Evolutionary conservation across 75 land plant genomes (phyloP).

Genomic region (Sequoiadendron giganteum): DNA sequence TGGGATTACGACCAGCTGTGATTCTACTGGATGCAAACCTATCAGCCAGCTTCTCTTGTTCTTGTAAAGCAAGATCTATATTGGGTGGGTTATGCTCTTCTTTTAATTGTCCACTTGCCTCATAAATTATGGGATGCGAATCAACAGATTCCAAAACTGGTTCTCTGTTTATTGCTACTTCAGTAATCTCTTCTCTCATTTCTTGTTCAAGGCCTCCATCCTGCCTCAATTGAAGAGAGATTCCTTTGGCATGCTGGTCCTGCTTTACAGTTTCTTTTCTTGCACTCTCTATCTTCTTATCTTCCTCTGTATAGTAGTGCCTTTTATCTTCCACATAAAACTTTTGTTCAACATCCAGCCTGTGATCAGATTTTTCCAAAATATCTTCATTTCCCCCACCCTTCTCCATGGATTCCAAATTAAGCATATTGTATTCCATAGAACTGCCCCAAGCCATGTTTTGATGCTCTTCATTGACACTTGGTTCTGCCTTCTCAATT

Average conservation of each 20-base stretch:
- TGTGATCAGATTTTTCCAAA: neutral
- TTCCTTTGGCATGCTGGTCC: neutral
- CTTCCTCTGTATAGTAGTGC: constrained; percentile 2
- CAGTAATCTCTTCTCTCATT: neutral
- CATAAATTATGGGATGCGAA: neutral
- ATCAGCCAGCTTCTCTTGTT: constrained; percentile 3
- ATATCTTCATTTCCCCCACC: neutral
- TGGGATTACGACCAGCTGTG: neutral
- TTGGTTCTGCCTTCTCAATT: neutral
- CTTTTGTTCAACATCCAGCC: neutral
- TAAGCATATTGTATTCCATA: constrained; percentile 6
- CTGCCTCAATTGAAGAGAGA: neutral
- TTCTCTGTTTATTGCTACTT: constrained; percentile 2
- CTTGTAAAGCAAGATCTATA: neutral
- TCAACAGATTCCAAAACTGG: constrained; percentile 1
- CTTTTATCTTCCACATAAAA: constrained; percentile 3
- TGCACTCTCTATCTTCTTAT: constrained; percentile 2
- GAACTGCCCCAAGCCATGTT: neutral
- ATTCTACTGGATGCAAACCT: constrained; percentile 13
- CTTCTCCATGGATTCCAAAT: constrained; percentile 4
- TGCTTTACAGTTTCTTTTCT: neutral
- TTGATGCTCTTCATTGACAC: neutral
- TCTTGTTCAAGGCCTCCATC: constrained; percentile 4
- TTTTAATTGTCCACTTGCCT: neutral
- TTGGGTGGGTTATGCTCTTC: neutral